A percentile compares a stretch with the other conserved stretches of the same genome.
Conservation (phyloP, 208 protist species). For the Acanthamoeba royreba region DNA sequence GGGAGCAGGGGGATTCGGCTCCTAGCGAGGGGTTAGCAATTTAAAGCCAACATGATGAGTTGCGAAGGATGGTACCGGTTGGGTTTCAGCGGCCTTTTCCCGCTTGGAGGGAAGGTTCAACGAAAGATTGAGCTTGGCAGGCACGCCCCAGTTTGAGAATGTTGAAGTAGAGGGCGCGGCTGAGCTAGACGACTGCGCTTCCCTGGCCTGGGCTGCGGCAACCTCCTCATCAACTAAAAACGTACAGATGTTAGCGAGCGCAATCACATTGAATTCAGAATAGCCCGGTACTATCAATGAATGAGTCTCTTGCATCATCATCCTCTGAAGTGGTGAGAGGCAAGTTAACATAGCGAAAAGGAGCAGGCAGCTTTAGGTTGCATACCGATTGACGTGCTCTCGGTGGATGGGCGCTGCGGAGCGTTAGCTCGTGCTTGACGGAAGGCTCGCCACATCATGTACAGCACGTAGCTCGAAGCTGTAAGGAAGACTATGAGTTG, state of each 20-base stretch:
- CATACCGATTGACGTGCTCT: background rate
- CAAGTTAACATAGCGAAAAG: background rate
- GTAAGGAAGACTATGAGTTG: background rate
- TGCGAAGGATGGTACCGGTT: background rate
- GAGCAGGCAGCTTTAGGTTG: too few relatives aligned
- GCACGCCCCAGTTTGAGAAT: background rate
- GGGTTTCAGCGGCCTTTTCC: background rate
- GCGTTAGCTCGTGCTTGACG: background rate
- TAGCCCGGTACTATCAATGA: background rate
- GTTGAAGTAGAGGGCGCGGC: background rate
- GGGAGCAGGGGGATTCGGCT: background rate
- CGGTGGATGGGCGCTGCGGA: background rate
- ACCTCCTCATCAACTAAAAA: background rate
- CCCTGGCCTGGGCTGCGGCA: background rate
- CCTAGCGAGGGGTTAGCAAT: too few relatives aligned
- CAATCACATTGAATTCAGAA: background rate
- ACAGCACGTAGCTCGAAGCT: background rate
- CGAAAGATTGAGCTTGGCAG: background rate
- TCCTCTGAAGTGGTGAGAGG: background rate
- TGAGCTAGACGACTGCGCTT: too few relatives aligned
- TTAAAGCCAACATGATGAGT: too few relatives aligned
- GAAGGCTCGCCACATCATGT: background rate
- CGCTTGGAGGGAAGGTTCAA: background rate
- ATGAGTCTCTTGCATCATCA: background rate
- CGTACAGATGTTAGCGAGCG: background rate